Conservation (phyloP, 2,329 filamentous ascomycete genomes). For the Remersonia thermophila region DNA sequence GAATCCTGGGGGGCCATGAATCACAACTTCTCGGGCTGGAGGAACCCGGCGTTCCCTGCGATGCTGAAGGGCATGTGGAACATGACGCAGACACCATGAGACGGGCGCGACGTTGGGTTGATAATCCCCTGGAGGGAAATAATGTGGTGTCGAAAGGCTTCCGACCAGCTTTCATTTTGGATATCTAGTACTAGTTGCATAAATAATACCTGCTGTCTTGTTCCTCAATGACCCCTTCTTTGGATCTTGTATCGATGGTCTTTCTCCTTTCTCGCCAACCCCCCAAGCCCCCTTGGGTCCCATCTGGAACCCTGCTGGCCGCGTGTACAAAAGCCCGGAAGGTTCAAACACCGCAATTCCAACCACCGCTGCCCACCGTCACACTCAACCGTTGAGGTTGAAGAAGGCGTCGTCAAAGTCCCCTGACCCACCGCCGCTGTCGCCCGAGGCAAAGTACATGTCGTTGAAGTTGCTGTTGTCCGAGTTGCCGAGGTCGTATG, state of each 20-base stretch:
- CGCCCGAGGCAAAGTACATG: slow-evolving; percentile 33
- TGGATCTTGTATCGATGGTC: too few species aligned
- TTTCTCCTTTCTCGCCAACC: too few species aligned
- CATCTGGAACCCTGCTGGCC: too few species aligned
- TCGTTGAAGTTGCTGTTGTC: slow-evolving; percentile 36
- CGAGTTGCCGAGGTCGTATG: slow-evolving; percentile 27
- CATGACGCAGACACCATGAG: slow-evolving; percentile 25
- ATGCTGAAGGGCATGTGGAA: slow-evolving; percentile 28
- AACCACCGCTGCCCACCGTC: background rate
- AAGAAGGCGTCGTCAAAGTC: slow-evolving; percentile 39
- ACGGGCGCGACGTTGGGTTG: too few species aligned
- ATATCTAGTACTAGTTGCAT: too few species aligned
- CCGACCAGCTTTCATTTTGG: too few species aligned
- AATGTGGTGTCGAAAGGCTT: too few species aligned
- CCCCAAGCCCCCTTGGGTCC: too few species aligned
- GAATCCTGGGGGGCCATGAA: slow-evolving; percentile 36
- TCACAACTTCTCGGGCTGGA: slow-evolving; percentile 27
- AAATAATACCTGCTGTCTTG: too few species aligned
- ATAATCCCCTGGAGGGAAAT: too few species aligned
- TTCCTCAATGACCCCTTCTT: too few species aligned
- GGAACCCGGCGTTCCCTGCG: slow-evolving; percentile 25
- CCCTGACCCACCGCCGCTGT: slow-evolving; percentile 28
- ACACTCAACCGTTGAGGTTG: slow-evolving; percentile 16
- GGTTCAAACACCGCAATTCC: slow-evolving; percentile 1
- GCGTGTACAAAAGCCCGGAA: too few species aligned